Conservation (phyloP, 2,329 filamentous ascomycete species). For the Colletotrichum falcatum region DNA sequence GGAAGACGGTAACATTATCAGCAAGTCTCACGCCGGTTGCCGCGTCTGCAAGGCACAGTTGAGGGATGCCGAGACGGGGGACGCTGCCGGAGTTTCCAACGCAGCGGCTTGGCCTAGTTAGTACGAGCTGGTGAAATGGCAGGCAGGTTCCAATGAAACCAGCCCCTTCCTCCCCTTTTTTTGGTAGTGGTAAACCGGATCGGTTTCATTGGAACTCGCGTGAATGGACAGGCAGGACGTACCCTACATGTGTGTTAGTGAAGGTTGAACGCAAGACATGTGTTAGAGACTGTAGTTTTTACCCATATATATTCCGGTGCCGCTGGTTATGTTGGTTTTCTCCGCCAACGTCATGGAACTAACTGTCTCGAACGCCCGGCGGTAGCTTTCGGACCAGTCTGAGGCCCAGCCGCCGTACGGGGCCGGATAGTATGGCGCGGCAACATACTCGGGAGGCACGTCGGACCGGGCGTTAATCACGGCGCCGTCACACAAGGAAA, state of each 20-base stretch:
- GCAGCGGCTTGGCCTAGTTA: slow-evolving; percentile 63
- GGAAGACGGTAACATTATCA: slow-evolving; percentile 82
- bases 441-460: slow-evolving; percentile 50
- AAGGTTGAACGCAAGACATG: neutral
- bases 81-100: slow-evolving; percentile 83
- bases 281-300: slow-evolving; percentile 38
- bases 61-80: slow-evolving; percentile 76
- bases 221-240: slow-evolving; percentile 19
- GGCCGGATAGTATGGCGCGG: slow-evolving; percentile 77
- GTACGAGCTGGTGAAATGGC: neutral
- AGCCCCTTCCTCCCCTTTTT: too few relatives aligned
- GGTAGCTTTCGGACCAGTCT: slow-evolving; percentile 77
- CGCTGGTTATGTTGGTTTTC: slow-evolving; percentile 82
- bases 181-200: too few relatives aligned
- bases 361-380: slow-evolving; percentile 74
- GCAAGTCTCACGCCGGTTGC: slow-evolving; percentile 79
- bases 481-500: slow-evolving; percentile 23
- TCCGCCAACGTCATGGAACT: slow-evolving; percentile 84
- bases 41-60: slow-evolving; percentile 78
- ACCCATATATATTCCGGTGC: slow-evolving; percentile 79
- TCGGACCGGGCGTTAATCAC: slow-evolving; percentile 26
- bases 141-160: too few relatives aligned
- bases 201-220: too few relatives aligned
- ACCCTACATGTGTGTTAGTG: slow-evolving; percentile 43
- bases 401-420: slow-evolving; percentile 78